Evolutionary conservation across 192 early-diverging fungal species (phyloP), one percentile per base, ranked within the genome.

Genomic region (Entomortierella chlamydospora): DNA sequence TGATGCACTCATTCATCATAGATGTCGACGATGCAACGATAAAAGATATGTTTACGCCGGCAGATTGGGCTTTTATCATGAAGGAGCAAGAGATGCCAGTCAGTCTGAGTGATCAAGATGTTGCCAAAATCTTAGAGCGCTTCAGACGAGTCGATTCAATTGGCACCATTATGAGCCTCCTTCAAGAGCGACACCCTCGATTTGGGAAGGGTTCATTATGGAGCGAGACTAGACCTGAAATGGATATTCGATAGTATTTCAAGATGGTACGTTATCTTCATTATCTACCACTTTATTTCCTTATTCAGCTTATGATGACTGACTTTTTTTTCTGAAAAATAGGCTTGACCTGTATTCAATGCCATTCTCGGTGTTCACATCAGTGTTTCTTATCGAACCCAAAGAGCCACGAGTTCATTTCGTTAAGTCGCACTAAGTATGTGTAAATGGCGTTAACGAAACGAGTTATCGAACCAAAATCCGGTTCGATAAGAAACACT

Each of bases 61-160:
- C 7, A 37, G 58, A 60, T 23, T 60, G 58, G 58, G 58, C 31
- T 5, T 60, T 60, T 34, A 60, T 60, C 39, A 42, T 34, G 34
- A 60, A 60, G 39, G 58, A 60, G 39, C 58, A 60, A 34, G 39
- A 42, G 58, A 8, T 60, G 31, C 39, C 58, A 23, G 58, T 60
- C 58, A 60, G 25, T 42, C 58, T 60, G 39, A 60, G 39, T 5
- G 58, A 60, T 42, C 58, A 60, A 60, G 58, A 60, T 60, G n/a
- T 60, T 42, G 22, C 39, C 39, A n/a, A 60, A 4, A 60, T 60
- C 31, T 26, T 60, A n/a, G 22, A 60, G 34, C 58, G 58, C 58
- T 42, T 60, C 58, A 60, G n/a, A 42, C 58, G n/a, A 42, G 34
- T 34, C 58, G 39, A 60, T 42, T 60, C 58, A 37, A 4, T n/a